A percentile compares a stretch with the other conserved stretches of the same genome.
Evolutionary conservation across 495 filamentous ascomycete species (phyloP).

Genomic region (Penicillium bovifimosum): DNA sequence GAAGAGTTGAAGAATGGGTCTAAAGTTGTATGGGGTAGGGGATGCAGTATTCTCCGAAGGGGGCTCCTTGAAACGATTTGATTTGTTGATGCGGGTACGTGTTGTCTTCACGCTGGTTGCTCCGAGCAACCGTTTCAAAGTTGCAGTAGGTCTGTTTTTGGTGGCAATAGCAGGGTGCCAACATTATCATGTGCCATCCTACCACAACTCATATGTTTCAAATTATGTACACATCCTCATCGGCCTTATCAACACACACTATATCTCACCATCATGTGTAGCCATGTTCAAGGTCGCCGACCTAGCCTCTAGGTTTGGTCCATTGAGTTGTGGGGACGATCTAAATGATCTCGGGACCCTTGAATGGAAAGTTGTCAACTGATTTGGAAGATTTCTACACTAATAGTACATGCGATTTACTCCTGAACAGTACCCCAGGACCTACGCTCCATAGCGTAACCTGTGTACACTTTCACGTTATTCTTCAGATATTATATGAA

Average conservation of each 20-base stretch:
- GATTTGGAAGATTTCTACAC: too few species aligned
- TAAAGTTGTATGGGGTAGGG: constrained; percentile 24
- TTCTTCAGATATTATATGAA: not conserved
- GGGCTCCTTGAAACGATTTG: constrained; percentile 19
- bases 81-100: constrained; percentile 35
- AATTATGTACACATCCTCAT: not conserved
- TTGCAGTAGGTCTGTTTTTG: constrained; percentile 2
- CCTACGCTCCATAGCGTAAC: not conserved
- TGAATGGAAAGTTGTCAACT: too few species aligned
- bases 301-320: not conserved
- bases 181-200: too few species aligned
- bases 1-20: constrained; percentile 24
- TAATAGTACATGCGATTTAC: too few species aligned
- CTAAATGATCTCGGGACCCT: too few species aligned
- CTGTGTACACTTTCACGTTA: not conserved
- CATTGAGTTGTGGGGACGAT: not conserved
- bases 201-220: not conserved
- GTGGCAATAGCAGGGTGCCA: constrained; percentile 6
- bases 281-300: not conserved
- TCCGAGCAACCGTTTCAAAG: constrained; percentile 27
- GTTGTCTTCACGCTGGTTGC: constrained; percentile 33
- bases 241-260: not conserved
- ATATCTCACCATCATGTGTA: not conserved
- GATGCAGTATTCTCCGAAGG: constrained; percentile 31
- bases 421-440: too few species aligned